phyloP scores from a whole-genome alignment of 768 basidiomycete genomes.

The Pleurotus sapidus region DNA sequence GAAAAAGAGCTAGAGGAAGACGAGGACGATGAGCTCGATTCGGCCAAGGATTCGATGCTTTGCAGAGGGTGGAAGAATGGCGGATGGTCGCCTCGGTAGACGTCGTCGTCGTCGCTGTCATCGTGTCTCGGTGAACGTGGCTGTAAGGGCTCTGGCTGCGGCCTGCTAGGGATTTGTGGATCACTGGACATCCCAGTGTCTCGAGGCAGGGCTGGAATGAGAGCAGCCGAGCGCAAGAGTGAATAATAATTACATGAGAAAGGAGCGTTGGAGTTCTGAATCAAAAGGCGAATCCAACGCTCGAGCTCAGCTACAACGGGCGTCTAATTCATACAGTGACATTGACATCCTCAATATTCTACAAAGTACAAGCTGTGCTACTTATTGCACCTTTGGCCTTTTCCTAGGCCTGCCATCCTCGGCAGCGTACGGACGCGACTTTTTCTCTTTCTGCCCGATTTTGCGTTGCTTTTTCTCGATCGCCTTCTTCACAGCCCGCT shows the following conservation, averaged over 20 bases:
- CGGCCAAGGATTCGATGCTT: conserved; percentile 21
- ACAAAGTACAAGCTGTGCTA: not conserved
- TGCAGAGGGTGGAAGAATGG: conserved; percentile 23
- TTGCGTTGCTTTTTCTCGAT: conserved; percentile 91
- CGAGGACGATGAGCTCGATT: conserved; percentile 28
- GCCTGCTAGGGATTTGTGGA: not conserved
- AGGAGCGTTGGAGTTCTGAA: not conserved
- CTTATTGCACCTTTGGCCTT: conserved; percentile 14
- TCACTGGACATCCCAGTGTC: not conserved
- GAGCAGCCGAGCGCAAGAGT: not conserved
- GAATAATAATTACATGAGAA: not conserved
- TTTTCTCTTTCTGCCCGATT: conserved; percentile 86
- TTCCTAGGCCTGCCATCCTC: conserved; percentile 14
- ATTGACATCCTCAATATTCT: not conserved
- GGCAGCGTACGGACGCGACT: conserved; percentile 61
- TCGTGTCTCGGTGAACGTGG: not conserved
- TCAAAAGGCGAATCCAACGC: not conserved
- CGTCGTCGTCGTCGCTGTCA: conserved; percentile 40
- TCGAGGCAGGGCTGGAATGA: not conserved
- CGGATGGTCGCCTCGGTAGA: conserved; percentile 56
- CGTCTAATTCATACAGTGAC: not conserved
- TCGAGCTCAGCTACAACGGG: not conserved
- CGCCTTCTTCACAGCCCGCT: conserved; percentile 78
- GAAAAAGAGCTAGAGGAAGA: conserved; percentile 40
- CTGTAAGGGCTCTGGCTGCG: not conserved